Conservation (phyloP, 306 rosid species). For the Potentilla sterilis region DNA sequence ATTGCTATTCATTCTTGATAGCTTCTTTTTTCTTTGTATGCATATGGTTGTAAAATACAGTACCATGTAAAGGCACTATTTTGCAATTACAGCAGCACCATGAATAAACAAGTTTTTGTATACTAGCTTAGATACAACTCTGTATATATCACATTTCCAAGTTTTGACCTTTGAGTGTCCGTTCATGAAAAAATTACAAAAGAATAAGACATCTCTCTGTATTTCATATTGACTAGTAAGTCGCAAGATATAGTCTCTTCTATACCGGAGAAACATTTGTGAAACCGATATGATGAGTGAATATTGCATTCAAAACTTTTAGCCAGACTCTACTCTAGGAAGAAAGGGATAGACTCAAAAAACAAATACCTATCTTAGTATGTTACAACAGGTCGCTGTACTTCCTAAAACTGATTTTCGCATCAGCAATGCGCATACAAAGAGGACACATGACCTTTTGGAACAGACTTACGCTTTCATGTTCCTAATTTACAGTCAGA, state of each 20-base stretch:
- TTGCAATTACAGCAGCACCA: conserved; percentile 11
- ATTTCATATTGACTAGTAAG: neutral
- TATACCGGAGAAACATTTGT: neutral
- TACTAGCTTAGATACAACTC: neutral
- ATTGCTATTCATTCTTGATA: neutral
- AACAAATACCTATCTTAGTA: neutral
- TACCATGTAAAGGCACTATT: conserved; percentile 10
- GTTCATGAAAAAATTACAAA: neutral
- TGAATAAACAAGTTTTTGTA: conserved; percentile 1
- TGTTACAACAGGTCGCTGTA: conserved; percentile 2
- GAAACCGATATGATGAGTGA: neutral
- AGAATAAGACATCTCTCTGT: conserved; percentile 16
- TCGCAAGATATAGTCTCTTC: neutral
- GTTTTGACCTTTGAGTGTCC: neutral
- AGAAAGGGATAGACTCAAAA: neutral
- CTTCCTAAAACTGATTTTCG: neutral
- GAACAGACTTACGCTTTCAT: conserved; percentile 1
- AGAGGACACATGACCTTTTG: conserved; percentile 15
- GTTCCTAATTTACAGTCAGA: no score
- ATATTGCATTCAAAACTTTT: neutral
- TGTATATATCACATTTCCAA: neutral
- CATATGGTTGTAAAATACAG: conserved; percentile 13
- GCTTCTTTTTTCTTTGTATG: neutral
- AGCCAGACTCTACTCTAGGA: neutral
- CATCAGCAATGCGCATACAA: neutral